Percentiles rank a stretch among this genome's conserved stretches.
phyloP scores from a whole-genome alignment of 768 basidiomycete genomes.

The Tricholoma matsutake region DNA sequence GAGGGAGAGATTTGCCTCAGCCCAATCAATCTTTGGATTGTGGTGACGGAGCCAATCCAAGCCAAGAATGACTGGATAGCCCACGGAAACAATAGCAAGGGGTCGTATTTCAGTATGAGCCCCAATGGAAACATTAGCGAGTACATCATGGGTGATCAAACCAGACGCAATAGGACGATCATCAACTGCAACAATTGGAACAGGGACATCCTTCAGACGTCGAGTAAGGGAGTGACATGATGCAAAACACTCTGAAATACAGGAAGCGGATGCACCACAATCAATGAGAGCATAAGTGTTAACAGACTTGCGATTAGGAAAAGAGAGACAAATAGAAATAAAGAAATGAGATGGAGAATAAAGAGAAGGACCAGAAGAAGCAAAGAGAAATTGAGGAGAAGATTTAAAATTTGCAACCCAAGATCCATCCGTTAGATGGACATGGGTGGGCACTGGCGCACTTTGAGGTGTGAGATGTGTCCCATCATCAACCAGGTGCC shows the following conservation, averaged over 20 bases:
- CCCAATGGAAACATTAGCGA: slow-evolving; percentile 31
- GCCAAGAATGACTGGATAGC: slow-evolving; percentile 35
- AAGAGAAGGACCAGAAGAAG: slow-evolving; percentile 9
- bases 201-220: too few relatives aligned
- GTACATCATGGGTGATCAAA: slow-evolving; percentile 16
- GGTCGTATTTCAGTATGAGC: slow-evolving; percentile 28
- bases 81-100: slow-evolving; percentile 29
- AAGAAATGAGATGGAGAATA: slow-evolving; percentile 24
- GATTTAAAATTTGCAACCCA: slow-evolving; percentile 16
- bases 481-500: too few relatives aligned
- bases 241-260: too few relatives aligned
- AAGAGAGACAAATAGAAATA: slow-evolving; percentile 24
- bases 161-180: slow-evolving; percentile 38
- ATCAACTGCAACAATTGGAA: too few relatives aligned
- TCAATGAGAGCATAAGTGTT: slow-evolving; percentile 35
- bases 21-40: slow-evolving; percentile 36
- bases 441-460: too few relatives aligned
- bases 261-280: too few relatives aligned
- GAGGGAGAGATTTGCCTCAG: slow-evolving; percentile 17
- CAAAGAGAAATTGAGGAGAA: slow-evolving; percentile 19
- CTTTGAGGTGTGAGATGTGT: too few relatives aligned
- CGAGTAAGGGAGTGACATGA: too few relatives aligned
- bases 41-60: slow-evolving; percentile 35
- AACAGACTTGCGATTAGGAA: slow-evolving; percentile 30
- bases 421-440: slow-evolving; percentile 14